These are phyloP conservation scores for Ophiostoma sp. DNA, from an alignment of 2,329 filamentous ascomycete species.

Conservation along the genomic window DNA sequence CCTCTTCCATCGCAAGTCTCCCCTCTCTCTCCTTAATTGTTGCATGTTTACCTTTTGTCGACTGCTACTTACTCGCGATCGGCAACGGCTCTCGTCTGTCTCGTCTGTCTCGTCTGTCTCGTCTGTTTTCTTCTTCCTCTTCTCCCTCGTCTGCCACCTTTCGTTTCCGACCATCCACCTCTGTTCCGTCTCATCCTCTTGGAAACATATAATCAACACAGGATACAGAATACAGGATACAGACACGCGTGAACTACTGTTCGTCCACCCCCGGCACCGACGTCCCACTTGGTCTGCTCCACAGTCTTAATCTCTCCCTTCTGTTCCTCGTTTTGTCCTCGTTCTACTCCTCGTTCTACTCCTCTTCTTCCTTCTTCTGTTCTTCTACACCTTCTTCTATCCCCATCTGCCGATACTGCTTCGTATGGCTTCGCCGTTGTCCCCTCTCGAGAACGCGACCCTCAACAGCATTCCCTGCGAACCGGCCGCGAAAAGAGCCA, in stretches of 20 bases:
- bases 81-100: conserved; percentile 2
- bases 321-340: conserved; percentile 1
- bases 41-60: conserved; percentile 11
- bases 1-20: not conserved
- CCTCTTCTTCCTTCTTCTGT: not conserved
- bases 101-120: not conserved
- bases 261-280: conserved; percentile 1
- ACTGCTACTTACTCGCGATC: not conserved
- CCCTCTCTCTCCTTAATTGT: conserved; percentile 15
- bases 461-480: conserved; percentile 36
- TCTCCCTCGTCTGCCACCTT: not conserved
- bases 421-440: conserved; percentile 39
- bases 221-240: not conserved
- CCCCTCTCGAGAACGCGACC: conserved; percentile 36
- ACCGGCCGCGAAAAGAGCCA: conserved; percentile 25
- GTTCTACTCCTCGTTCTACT: not conserved
- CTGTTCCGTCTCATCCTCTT: not conserved
- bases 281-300: conserved; percentile 9
- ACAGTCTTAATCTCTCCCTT: conserved; percentile 11
- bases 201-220: not conserved
- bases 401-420: not conserved
- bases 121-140: not conserved
- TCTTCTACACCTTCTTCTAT: not conserved
- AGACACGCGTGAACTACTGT: not conserved
- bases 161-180: not conserved